Conservation (phyloP, 2,329 filamentous ascomycete genomes). For the Rachicladosporium sp. region DNA sequence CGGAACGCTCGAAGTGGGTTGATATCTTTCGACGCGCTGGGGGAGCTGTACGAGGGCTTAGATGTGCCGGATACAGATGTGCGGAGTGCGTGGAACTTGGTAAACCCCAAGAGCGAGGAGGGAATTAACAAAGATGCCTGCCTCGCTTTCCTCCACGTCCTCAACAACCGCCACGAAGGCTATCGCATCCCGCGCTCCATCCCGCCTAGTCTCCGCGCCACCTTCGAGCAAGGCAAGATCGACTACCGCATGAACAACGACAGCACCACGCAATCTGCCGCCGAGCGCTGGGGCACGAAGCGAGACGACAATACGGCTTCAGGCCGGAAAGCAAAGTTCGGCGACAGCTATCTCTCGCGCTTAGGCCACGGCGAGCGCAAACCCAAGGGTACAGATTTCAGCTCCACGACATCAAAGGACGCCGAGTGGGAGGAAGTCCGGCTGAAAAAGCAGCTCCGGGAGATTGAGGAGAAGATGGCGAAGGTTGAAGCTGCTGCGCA, state of each 20-base stretch:
- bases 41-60: constrained; percentile 73
- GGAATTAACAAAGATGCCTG: constrained; percentile 90
- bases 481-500: constrained; percentile 62
- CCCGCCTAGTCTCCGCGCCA: constrained; percentile 77
- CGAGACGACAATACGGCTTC: constrained; percentile 70
- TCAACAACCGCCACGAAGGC: constrained; percentile 90
- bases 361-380: constrained; percentile 67
- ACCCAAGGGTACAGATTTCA: constrained; percentile 81
- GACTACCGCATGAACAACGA: constrained; percentile 54
- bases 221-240: constrained; percentile 91
- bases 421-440: constrained; percentile 96
- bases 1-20: constrained; percentile 70
- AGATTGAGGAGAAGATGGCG: constrained; percentile 78
- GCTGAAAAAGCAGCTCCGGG: constrained; percentile 79
- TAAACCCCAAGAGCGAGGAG: constrained; percentile 75
- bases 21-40: constrained; percentile 57
- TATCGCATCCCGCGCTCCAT: constrained; percentile 87
- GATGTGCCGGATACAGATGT: constrained; percentile 67
- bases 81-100: constrained; percentile 88
- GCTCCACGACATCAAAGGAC: constrained; percentile 60
- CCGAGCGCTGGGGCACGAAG: constrained; percentile 66
- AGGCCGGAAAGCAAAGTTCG: constrained; percentile 91
- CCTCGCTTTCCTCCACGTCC: constrained; percentile 89
- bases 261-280: constrained; percentile 46
- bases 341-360: constrained; percentile 87